Evolutionary conservation across 106 monocot species (phyloP).

Genomic region (Allium cepa): DNA sequence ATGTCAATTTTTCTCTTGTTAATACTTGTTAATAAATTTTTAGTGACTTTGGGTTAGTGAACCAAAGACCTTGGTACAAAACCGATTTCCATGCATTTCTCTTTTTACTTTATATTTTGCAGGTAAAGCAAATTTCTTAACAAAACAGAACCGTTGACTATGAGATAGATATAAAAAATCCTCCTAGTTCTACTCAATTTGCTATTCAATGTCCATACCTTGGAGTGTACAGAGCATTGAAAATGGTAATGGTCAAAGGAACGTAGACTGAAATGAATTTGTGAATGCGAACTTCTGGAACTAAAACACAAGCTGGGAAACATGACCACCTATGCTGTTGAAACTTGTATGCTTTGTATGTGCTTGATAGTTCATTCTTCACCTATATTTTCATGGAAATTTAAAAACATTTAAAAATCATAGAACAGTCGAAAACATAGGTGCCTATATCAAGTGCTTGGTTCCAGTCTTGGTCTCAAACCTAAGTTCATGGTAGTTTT

Average conservation of each 20-base stretch:
- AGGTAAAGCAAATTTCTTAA: neutral
- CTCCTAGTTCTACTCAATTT: neutral
- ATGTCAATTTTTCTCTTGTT: too few relatives aligned
- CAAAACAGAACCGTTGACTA: too few relatives aligned
- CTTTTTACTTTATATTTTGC: neutral
- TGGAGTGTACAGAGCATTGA: slow-evolving; percentile 57
- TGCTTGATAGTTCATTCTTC: slow-evolving; percentile 35
- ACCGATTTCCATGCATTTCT: too few relatives aligned
- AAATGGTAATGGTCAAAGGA: slow-evolving; percentile 60
- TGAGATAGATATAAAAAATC: neutral
- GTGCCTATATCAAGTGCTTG: too few relatives aligned
- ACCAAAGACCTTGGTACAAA: too few relatives aligned
- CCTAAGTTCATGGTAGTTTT: too few relatives aligned
- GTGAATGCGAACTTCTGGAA: slow-evolving; percentile 61
- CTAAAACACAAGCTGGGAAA: slow-evolving; percentile 38
- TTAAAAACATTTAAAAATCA: neutral
- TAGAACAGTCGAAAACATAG: too few relatives aligned
- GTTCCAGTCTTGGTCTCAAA: too few relatives aligned
- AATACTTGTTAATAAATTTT: too few relatives aligned
- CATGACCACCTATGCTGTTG: too few relatives aligned
- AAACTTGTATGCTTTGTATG: neutral
- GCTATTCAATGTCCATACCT: slow-evolving; percentile 18
- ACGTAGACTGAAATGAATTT: slow-evolving; percentile 63
- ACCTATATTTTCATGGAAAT: slow-evolving; percentile 20
- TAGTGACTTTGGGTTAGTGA: too few relatives aligned